These are phyloP conservation scores for Coemansia sp. DNA, from an alignment of 192 early-diverging fungal species.

Conservation along the genomic window DNA sequence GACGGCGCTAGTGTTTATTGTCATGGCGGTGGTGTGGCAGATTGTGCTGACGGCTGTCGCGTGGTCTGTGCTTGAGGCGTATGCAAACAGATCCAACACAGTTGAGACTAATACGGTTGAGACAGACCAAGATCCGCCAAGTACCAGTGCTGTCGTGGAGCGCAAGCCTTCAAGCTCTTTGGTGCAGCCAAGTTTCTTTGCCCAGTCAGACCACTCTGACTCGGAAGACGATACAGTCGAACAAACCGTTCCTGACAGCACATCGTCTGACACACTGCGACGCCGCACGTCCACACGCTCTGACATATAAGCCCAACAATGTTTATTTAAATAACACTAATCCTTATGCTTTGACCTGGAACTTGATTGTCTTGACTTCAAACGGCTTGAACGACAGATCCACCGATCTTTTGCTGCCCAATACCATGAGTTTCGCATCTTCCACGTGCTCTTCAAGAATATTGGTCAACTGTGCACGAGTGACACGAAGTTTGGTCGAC, in stretches of 20 bases:
- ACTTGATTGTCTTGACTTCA: slow-evolving; percentile 28
- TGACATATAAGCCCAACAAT: neutral
- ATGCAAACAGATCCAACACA: slow-evolving; percentile 8
- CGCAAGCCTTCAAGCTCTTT: neutral
- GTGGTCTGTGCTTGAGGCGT: slow-evolving; percentile 49
- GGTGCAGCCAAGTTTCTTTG: slow-evolving; percentile 5
- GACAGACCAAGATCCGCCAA: too few relatives aligned
- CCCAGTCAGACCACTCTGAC: slow-evolving; percentile 1
- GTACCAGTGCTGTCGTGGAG: neutral
- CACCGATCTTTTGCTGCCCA: slow-evolving; percentile 2
- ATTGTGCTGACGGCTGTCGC: slow-evolving; percentile 32
- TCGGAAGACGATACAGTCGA: neutral
- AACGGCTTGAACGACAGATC: slow-evolving; percentile 36
- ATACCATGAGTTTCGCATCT: neutral
- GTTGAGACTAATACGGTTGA: neutral
- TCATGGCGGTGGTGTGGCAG: slow-evolving; percentile 58
- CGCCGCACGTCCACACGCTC: neutral
- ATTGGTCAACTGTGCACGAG: slow-evolving; percentile 23
- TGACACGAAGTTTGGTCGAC: slow-evolving; percentile 15
- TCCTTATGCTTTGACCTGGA: slow-evolving; percentile 4
- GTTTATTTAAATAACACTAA: neutral
- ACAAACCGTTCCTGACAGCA: slow-evolving; percentile 12
- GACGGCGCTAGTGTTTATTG: slow-evolving; percentile 60
- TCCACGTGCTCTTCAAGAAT: slow-evolving; percentile 36
- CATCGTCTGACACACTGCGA: neutral